Evolutionary conservation across 2,329 filamentous ascomycete species (phyloP), one percentile per base, ranked within the genome.

Genomic region (Scolecobasidium constrictum): DNA sequence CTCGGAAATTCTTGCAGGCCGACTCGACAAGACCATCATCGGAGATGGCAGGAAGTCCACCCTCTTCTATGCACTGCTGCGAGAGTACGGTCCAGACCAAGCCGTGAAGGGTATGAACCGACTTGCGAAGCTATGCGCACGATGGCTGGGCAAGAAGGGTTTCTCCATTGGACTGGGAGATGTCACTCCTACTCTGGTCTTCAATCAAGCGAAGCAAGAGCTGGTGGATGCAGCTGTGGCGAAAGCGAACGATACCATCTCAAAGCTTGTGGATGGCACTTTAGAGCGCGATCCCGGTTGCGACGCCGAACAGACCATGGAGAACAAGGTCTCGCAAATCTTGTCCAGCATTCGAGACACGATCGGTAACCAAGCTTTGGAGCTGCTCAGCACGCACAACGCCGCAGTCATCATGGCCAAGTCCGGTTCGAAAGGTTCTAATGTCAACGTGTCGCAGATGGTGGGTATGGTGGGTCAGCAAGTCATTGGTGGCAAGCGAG

Each of bases 361-460:
- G 52, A 90, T 92, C 47, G 92, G 92, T 71, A 77, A 86, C 41
- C 82, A 88, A 56, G 95, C 92, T 74, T 87, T 95, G 55, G 77
- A 80, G 21, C 86, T 90, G 40, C 71, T 98, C 26, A 95, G 86
- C 65, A 82, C 78, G 49, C 87, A 87, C 66, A 98, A 98, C 53
- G 81, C 92, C 0, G 88, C 92, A 4, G 71, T 96, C 49, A 82
- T 94, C 66, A 98, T 98, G 92, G 92, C 92, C 47, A 92, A 86
- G 48, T 96, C 86, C 11, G 92, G 92, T 38, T 96, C 90, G 42
- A 98, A 98, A 63, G 92, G 92, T 59, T 94, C 87, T 4, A 83
- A 86, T 53, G 93, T 98, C 69, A 98, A 98, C 70, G 92, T 98
- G 23, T 92, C 92, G 6, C 92, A 98, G 67, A 98, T 98, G 92